Evolutionary conservation across 2,329 filamentous ascomycete species (phyloP).

Genomic region (Dendryphion nanum): DNA sequence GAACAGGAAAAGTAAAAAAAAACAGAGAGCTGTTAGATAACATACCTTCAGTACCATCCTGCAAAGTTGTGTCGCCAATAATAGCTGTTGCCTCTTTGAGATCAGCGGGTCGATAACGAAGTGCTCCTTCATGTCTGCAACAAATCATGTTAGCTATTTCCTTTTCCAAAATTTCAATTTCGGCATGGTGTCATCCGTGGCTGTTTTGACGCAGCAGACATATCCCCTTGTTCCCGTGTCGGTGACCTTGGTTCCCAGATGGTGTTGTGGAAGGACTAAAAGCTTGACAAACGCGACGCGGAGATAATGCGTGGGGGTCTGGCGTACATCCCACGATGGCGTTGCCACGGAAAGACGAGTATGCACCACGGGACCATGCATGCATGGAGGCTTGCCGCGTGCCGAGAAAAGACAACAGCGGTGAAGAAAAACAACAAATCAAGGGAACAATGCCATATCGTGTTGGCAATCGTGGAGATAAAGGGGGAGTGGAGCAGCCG

Average conservation of each 20-base stretch:
- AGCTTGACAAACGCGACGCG: constrained; percentile 14
- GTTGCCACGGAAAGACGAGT: constrained; percentile 8
- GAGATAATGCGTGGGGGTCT: constrained; percentile 24
- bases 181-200: too few species aligned
- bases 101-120: constrained; percentile 99
- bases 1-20: constrained; percentile 1
- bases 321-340: constrained; percentile 18
- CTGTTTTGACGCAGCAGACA: too few species aligned
- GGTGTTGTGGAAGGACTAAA: constrained; percentile 5
- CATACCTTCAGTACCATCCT: constrained; percentile 71
- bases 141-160: too few species aligned
- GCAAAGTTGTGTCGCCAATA: constrained; percentile 95
- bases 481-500: constrained; percentile 4
- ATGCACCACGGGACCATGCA: constrained; percentile 20
- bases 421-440: constrained; percentile 14
- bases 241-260: too few species aligned
- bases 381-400: constrained; percentile 6
- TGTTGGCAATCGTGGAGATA: constrained; percentile 1
- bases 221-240: too few species aligned
- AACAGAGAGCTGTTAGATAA: constrained; percentile 12
- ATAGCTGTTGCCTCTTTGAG: constrained; percentile 94
- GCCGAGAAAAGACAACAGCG: constrained; percentile 11
- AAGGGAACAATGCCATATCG: too few species aligned
- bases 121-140: constrained; percentile 85
- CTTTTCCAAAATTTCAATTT: too few species aligned